These are phyloP conservation scores for Ustilago crameri DNA, from an alignment of 1,284 basidiomycete species.

Conservation along the genomic window DNA sequence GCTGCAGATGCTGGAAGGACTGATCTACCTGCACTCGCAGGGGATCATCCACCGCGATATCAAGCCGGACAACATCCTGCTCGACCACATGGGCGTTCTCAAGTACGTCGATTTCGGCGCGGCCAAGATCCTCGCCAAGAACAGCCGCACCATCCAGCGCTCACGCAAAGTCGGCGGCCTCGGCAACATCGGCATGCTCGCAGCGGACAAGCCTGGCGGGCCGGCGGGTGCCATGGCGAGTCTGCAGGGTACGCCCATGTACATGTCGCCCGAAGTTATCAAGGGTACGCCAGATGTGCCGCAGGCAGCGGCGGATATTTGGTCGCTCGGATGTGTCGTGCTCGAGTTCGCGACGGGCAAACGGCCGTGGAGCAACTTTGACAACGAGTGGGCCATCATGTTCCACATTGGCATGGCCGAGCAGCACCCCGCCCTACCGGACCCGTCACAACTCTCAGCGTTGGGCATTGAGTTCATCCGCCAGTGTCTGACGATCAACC, in stretches of 20 bases:
- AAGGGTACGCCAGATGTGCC: slow-evolving; percentile 77
- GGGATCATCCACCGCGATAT: slow-evolving; percentile 96
- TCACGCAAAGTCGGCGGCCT: slow-evolving; percentile 47
- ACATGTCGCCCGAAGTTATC: slow-evolving; percentile 99
- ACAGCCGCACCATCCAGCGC: slow-evolving; percentile 75
- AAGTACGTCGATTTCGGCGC: slow-evolving; percentile 99
- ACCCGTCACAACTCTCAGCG: slow-evolving; percentile 86
- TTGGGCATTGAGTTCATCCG: slow-evolving; percentile 94
- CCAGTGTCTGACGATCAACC: slow-evolving; percentile 88
- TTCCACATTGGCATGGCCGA: slow-evolving; percentile 98
- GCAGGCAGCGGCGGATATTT: slow-evolving; percentile 97
- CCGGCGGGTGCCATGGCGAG: slow-evolving; percentile 73
- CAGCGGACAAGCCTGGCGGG: slow-evolving; percentile 68
- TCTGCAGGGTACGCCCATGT: slow-evolving; percentile 95
- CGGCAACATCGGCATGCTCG: slow-evolving; percentile 43
- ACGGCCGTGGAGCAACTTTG: slow-evolving; percentile 97
- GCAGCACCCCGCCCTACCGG: slow-evolving; percentile 93
- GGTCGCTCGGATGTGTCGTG: slow-evolving; percentile 95
- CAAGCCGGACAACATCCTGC: slow-evolving; percentile 97
- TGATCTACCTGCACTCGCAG: slow-evolving; percentile 91
- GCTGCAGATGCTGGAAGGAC: slow-evolving; percentile 94
- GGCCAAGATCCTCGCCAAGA: slow-evolving; percentile 95
- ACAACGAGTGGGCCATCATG: slow-evolving; percentile 99
- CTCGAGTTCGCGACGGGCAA: slow-evolving; percentile 95
- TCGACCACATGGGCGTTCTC: slow-evolving; percentile 91